phyloP scores from a whole-genome alignment of 257 asterid species.

The Penstemon barbatus region DNA sequence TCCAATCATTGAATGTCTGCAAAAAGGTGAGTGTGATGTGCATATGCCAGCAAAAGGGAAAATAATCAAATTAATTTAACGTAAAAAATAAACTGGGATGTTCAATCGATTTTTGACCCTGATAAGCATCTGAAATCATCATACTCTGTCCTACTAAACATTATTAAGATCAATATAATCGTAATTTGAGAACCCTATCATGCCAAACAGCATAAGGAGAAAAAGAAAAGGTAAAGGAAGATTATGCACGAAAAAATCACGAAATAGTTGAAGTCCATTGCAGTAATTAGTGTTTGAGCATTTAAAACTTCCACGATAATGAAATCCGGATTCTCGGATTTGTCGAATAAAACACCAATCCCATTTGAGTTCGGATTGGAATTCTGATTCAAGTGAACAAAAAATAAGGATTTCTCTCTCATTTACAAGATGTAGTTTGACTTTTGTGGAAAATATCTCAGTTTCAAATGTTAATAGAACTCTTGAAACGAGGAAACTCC shows the following conservation, averaged over 20 bases:
- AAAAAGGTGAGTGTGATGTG: conserved; percentile 12
- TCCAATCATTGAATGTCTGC: conserved; percentile 72
- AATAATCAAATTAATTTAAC: neutral
- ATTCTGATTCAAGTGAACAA: too few species aligned
- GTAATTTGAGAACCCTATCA: neutral
- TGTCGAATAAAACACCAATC: too few species aligned
- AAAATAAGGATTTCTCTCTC: too few species aligned
- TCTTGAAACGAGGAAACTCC: neutral
- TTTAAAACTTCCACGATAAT: neutral
- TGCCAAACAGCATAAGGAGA: conserved; percentile 7
- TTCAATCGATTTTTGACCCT: neutral
- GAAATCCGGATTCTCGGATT: too few species aligned
- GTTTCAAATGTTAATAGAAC: neutral
- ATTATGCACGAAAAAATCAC: conserved; percentile 4
- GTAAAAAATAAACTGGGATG: neutral
- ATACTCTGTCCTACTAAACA: neutral
- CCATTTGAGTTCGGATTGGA: too few species aligned
- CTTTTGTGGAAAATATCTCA: too few species aligned
- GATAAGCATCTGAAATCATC: neutral
- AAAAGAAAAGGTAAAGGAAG: neutral
- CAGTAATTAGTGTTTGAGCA: neutral
- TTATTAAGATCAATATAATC: neutral
- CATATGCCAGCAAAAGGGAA: conserved; percentile 1
- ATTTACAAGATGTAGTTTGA: too few species aligned
- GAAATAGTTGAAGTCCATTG: neutral